These are phyloP conservation scores for Scedosporium dehoogii DNA, from an alignment of 2,329 filamentous ascomycete genomes.

Conservation along the genomic window DNA sequence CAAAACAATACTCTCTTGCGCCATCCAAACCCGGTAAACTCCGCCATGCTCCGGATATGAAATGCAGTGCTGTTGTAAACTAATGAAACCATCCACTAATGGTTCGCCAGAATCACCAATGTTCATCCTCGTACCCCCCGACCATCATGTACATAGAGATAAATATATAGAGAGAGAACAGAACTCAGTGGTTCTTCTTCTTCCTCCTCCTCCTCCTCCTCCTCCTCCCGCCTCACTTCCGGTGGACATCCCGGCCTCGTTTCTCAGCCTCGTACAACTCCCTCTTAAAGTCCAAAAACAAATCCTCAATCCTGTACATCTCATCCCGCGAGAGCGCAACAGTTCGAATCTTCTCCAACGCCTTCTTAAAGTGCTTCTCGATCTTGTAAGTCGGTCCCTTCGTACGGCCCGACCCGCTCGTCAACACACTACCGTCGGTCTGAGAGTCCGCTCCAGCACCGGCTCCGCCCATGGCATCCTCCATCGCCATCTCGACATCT, in stretches of 20 bases:
- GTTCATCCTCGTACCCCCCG: not conserved
- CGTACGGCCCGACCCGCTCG: constrained; percentile 8
- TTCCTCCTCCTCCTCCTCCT: not conserved
- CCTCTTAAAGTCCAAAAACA: constrained; percentile 68
- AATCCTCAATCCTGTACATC: constrained; percentile 63
- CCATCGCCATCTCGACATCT: not conserved
- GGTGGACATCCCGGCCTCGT: constrained; percentile 31
- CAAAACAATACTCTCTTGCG: not conserved
- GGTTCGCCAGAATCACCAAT: not conserved
- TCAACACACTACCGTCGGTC: not conserved
- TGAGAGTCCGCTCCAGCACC: not conserved
- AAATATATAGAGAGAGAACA: not conserved
- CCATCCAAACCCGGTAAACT: not conserved
- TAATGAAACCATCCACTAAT: not conserved
- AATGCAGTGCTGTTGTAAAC: not conserved
- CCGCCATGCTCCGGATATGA: not conserved
- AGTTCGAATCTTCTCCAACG: constrained; percentile 47
- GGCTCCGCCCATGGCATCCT: not conserved
- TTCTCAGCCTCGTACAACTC: constrained; percentile 62
- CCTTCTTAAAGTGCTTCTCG: constrained; percentile 20
- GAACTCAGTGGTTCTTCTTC: not conserved
- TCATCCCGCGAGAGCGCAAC: constrained; percentile 54
- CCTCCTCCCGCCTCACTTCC: not conserved
- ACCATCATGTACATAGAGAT: not conserved
- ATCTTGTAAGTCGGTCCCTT: constrained; percentile 16